Evolutionary conservation across 2,329 filamentous ascomycete genomes (phyloP).

Genomic region (Cytospora piceicola): DNA sequence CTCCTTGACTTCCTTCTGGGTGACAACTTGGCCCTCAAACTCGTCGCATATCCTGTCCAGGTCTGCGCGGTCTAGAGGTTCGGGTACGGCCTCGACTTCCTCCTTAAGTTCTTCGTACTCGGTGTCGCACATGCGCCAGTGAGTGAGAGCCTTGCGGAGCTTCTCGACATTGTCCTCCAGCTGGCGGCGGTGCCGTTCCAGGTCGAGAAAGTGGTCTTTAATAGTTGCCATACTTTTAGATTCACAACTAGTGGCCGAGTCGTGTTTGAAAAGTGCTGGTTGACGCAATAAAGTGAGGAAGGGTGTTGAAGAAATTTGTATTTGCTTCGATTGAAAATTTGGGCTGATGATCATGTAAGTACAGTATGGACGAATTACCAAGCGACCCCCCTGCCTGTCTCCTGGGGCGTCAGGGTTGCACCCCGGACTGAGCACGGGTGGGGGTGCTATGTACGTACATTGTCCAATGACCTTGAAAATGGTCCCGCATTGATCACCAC

Average conservation of each 20-base stretch:
- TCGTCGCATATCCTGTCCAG: constrained; percentile 61
- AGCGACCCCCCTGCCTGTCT: too few relatives aligned
- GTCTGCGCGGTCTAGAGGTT: constrained; percentile 53
- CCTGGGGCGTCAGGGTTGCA: too few relatives aligned
- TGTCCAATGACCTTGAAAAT: not conserved
- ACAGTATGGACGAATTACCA: not conserved
- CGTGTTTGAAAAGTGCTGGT: not conserved
- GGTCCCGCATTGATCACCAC: not conserved
- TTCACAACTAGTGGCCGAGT: not conserved
- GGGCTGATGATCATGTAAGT: not conserved
- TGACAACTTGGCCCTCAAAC: constrained; percentile 67
- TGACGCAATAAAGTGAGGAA: not conserved
- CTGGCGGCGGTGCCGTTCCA: constrained; percentile 74
- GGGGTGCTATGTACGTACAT: not conserved
- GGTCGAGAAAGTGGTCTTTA: constrained; percentile 62
- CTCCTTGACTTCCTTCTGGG: constrained; percentile 57
- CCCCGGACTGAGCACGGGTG: too few relatives aligned
- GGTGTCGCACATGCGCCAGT: constrained; percentile 90
- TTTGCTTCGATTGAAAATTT: constrained; percentile 7
- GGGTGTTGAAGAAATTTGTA: not conserved
- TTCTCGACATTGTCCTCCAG: constrained; percentile 77
- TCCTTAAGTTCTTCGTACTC: constrained; percentile 91
- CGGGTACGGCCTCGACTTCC: constrained; percentile 66
- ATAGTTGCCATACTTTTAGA: constrained; percentile 43
- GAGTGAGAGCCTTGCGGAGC: constrained; percentile 74